Evolutionary conservation across 2,329 filamentous ascomycete species (phyloP).

Genomic region (Dryadomyces quercivorus): DNA sequence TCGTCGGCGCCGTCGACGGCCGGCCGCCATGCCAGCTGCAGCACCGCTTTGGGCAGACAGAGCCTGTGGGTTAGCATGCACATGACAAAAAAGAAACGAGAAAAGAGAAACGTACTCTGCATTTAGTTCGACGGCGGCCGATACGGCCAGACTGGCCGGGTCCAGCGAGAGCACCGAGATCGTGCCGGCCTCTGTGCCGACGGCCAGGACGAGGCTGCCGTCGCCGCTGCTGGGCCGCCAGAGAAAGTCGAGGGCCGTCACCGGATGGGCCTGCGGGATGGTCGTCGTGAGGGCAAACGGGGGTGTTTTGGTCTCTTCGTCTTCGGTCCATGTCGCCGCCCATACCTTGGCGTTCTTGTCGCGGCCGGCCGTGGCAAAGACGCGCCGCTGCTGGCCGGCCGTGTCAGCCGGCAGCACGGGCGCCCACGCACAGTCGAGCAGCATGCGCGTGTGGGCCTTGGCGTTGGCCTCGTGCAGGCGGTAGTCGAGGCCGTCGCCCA

Average conservation of each 20-base stretch:
- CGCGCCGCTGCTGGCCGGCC: conserved; percentile 12
- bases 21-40: conserved; percentile 60
- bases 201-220: conserved; percentile 31
- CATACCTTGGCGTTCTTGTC: conserved; percentile 78
- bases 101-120: conserved; percentile 24
- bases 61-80: conserved; percentile 23
- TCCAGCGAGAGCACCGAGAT: conserved; percentile 31
- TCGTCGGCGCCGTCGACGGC: conserved; percentile 7
- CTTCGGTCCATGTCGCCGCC: conserved; percentile 21
- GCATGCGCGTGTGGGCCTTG: conserved; percentile 88
- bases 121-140: conserved; percentile 21
- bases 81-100: neutral
- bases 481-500: conserved; percentile 31
- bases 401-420: conserved; percentile 31
- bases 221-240: conserved; percentile 17
- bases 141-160: conserved; percentile 21
- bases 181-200: conserved; percentile 44
- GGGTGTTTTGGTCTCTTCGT: no score
- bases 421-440: conserved; percentile 78
- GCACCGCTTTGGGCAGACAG: conserved; percentile 51
- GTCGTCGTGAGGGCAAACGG: conserved; percentile 40
- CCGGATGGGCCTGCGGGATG: conserved; percentile 43
- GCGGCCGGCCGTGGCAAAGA: conserved; percentile 79
- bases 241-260: conserved; percentile 62
- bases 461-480: conserved; percentile 51